Evolutionary conservation across 305 asterid genomes (phyloP), one percentile per base, ranked within the genome.

Genomic region (Fraxinus sp.): DNA sequence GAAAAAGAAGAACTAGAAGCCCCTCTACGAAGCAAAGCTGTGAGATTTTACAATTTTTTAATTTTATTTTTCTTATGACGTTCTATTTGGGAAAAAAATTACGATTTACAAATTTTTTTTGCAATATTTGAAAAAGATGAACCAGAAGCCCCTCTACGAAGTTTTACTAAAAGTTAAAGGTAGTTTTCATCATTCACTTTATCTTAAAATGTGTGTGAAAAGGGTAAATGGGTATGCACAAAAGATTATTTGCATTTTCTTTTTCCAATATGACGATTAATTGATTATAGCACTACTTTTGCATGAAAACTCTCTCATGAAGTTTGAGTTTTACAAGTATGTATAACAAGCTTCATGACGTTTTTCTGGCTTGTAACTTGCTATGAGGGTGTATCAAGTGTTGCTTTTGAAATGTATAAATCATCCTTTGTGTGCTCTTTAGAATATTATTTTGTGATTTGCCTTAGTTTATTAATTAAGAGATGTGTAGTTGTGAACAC

Each of bases 81-180:
- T 80, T 81, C 36, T 22, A 24, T 13, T 84, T 59, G 22, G 68
- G 86, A 49, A 76, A 85, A 70, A 8, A 39, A 8, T 36, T 46
- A 59, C 68, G 6, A 77, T 87, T 84, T 84, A 46, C 72, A 35
- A 66, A 85, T 41, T 59, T n/a, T 86, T 80, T 35, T 18, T 91
- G 91, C 93, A 96, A 98, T 91, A 90, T 87, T 89, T 96, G 91
- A 96, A 95, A 92, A 85, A 80, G 85, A 95, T 87, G 90, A 84
- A 92, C 28, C 98, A 96, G 81, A 93, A 92, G 88, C 97, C 97
- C 84, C 93, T 96, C 3, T 92, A 73, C 87, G 94, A 96, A 89
- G 98, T 96, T 49, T 83, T 96, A 75, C 98, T 92, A 91, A 96
- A 94, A 89, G 93, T 96, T 57, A 96, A 96, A 92, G 99, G 98